These are phyloP conservation scores for Talaromyces pinophilus DNA, from an alignment of 2,329 filamentous ascomycete genomes.

Conservation along the genomic window DNA sequence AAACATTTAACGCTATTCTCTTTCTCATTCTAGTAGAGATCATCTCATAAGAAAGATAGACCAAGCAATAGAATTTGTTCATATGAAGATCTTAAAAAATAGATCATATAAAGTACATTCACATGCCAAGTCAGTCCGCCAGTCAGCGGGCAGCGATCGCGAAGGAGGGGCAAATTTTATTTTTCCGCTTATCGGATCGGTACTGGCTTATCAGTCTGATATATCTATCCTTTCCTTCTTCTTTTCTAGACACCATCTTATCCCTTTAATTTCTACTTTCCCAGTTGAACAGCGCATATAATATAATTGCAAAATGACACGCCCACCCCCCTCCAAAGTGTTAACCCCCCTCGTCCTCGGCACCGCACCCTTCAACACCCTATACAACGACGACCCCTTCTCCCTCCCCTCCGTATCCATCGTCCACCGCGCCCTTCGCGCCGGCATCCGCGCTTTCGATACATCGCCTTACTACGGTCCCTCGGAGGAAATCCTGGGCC, in stretches of 20 bases:
- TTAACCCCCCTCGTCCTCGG: conserved; percentile 52
- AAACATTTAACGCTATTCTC: no score
- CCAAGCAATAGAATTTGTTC: background rate
- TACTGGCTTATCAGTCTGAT: background rate
- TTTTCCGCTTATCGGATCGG: background rate
- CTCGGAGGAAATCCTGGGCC: conserved; percentile 54
- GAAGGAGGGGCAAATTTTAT: conserved; percentile 2
- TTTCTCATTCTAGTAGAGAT: background rate
- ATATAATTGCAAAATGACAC: background rate
- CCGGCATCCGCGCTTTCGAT: conserved; percentile 55
- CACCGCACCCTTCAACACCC: conserved; percentile 53
- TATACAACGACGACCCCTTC: conserved; percentile 53
- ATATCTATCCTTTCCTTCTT: background rate
- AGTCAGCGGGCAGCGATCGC: background rate
- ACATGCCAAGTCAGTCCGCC: background rate
- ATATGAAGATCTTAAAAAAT: background rate
- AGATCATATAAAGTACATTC: background rate
- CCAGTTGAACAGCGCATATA: background rate
- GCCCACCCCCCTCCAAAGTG: conserved; percentile 40
- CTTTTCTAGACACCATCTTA: background rate
- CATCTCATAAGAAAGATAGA: background rate
- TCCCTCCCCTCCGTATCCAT: conserved; percentile 51
- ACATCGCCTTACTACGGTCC: conserved; percentile 59
- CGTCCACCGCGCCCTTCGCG: conserved; percentile 49
- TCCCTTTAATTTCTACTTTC: background rate